These are phyloP conservation scores for Citrus glauca DNA, from an alignment of 345 rosid species.

Conservation along the genomic window DNA sequence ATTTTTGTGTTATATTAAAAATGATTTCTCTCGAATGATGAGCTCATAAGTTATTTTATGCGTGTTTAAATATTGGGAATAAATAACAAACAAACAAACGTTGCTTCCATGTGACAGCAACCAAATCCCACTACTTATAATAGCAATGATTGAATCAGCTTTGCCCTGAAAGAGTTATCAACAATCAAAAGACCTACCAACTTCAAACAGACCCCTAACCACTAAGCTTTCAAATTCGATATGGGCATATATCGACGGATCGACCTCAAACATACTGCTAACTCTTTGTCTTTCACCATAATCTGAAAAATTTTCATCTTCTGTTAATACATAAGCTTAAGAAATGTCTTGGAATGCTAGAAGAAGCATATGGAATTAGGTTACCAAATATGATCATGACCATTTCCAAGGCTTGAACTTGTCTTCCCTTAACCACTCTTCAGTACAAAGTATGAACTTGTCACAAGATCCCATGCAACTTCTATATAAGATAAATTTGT, in stretches of 20 bases:
- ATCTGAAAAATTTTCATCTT: background rate
- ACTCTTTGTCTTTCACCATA: background rate
- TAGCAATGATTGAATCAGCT: background rate
- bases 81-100: background rate
- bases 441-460: background rate
- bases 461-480: background rate
- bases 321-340: background rate
- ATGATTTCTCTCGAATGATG: background rate
- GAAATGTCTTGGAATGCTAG: background rate
- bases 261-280: background rate
- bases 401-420: slow-evolving; percentile 22
- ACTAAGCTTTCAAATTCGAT: background rate
- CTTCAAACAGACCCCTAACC: background rate
- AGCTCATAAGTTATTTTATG: background rate
- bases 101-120: background rate
- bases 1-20: too few species aligned
- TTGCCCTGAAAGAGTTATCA: background rate
- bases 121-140: background rate
- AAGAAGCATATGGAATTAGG: slow-evolving; percentile 24
- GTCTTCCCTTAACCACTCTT: slow-evolving; percentile 24
- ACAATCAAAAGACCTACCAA: background rate
- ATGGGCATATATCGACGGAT: background rate
- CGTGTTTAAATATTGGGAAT: background rate
- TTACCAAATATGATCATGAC: slow-evolving; percentile 9
- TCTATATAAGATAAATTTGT: background rate